A percentile compares a stretch with the other conserved stretches of the same genome.
phyloP scores from a whole-genome alignment of 1,139 yeast genomes.

The Blastobotrys ciferrii region DNA sequence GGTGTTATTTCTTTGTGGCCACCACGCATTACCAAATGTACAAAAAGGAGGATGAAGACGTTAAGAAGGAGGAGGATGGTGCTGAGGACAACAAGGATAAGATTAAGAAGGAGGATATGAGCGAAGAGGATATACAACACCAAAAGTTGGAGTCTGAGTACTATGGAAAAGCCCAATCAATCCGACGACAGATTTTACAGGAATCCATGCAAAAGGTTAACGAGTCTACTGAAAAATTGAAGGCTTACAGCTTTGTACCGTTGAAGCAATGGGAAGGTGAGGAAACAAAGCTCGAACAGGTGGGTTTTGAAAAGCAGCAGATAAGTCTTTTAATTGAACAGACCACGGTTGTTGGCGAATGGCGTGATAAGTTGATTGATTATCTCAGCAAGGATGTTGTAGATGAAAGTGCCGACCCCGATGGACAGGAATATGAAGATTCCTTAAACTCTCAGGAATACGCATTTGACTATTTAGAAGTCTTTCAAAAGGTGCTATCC shows the following conservation, averaged over 20 bases:
- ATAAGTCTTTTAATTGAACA: slow-evolving; percentile 52
- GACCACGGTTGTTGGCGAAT: slow-evolving; percentile 51
- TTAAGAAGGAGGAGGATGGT: slow-evolving; percentile 14
- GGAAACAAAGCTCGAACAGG: not conserved
- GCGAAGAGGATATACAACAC: slow-evolving; percentile 28
- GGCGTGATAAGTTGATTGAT: slow-evolving; percentile 49
- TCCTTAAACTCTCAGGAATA: slow-evolving; percentile 73
- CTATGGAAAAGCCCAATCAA: slow-evolving; percentile 62
- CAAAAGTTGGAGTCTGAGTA: slow-evolving; percentile 44
- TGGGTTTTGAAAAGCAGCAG: slow-evolving; percentile 21
- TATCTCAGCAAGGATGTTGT: slow-evolving; percentile 50
- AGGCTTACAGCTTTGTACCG: slow-evolving; percentile 11
- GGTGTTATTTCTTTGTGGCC: slow-evolving; percentile 74
- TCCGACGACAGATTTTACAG: slow-evolving; percentile 53
- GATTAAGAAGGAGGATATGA: slow-evolving; percentile 21
- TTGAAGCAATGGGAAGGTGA: not conserved
- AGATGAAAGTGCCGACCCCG: slow-evolving; percentile 47
- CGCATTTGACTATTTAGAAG: slow-evolving; percentile 62
- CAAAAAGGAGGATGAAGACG: slow-evolving; percentile 16
- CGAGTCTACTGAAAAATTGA: slow-evolving; percentile 23
- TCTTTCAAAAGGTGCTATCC: slow-evolving; percentile 52
- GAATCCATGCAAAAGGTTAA: slow-evolving; percentile 44
- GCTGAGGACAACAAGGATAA: not conserved
- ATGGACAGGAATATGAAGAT: slow-evolving; percentile 76
- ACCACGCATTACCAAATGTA: slow-evolving; percentile 71